Percentiles rank a stretch among this genome's conserved stretches.
phyloP scores from a whole-genome alignment of 2,329 filamentous ascomycete genomes.

The Hypoxylon sp. region DNA sequence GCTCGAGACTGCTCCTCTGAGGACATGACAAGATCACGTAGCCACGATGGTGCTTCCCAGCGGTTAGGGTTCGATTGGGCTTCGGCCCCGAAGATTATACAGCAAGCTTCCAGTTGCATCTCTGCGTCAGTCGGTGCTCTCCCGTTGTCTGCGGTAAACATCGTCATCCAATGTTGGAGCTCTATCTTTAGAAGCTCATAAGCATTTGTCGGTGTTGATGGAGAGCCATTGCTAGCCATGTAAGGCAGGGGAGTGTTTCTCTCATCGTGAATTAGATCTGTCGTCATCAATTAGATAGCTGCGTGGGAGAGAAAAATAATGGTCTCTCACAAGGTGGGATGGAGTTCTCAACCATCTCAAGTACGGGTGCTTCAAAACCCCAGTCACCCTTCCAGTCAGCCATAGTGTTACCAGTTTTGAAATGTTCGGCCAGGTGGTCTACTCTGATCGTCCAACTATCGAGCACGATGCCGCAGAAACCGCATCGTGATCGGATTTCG shows the following conservation, averaged over 20 bases:
- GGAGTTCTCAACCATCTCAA: constrained; percentile 76
- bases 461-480: constrained; percentile 75
- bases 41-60: constrained; percentile 64
- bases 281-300: constrained; percentile 56
- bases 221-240: constrained; percentile 61
- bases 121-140: constrained; percentile 65
- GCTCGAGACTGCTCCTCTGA: constrained; percentile 59
- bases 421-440: constrained; percentile 77
- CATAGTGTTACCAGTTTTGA: constrained; percentile 76
- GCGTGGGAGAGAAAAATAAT: constrained; percentile 53
- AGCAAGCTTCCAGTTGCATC: constrained; percentile 71
- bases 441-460: constrained; percentile 73
- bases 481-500: constrained; percentile 74
- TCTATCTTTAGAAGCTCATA: constrained; percentile 74
- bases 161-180: constrained; percentile 66
- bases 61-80: constrained; percentile 60
- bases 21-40: constrained; percentile 71
- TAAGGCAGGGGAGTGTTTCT: constrained; percentile 70
- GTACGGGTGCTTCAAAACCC: constrained; percentile 74
- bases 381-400: constrained; percentile 79
- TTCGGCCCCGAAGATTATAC: constrained; percentile 70
- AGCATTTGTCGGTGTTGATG: constrained; percentile 67
- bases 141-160: constrained; percentile 60
- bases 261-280: constrained; percentile 76
- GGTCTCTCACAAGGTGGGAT: constrained; percentile 73